Base-by-base conservation (phyloP, 2,329 filamentous ascomycete species). In the Neofusicoccum laricinum region DNA sequence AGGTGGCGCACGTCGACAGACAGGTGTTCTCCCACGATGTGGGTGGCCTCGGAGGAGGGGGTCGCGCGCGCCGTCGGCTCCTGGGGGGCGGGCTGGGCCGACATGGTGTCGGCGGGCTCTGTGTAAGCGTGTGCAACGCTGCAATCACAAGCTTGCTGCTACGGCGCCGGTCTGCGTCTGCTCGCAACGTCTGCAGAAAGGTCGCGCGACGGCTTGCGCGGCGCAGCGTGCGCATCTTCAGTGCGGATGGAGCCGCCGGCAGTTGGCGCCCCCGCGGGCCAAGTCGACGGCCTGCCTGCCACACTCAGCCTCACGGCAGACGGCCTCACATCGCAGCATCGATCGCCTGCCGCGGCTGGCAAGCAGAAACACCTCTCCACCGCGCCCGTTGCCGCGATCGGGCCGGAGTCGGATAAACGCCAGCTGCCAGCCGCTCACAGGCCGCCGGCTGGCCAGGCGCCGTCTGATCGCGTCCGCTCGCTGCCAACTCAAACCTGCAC, bases 1-100 rank as follows among this genome's bases (percentile, higher is more conserved):
- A 21, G 46, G 48, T 12, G 46, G 25, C 48, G n/a, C 43, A 59
- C 63, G 36, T 64, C 63, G 25, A 64, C 63, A 5, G 45, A 36
- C 19, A 64, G 63, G 17, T 61, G n/a, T 45, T 61, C 45, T 10
- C 63, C 63, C 15, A 64, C 32, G 45, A 64, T 64, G 43, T n/a
- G 30, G 61, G 55, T 46, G 30, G 55, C 41, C 46, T 59, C 53
- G 14, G 19, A 11, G 19, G 38, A 25, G 53, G 40, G n/a, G n/a
- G 30, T 14, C 46, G 46, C 30, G 15, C n/a, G 30, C 7, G 49
- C 49, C 30, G 49, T 14, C 32, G 49, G 30, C 49, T 38, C n/a
- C n/a, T 32, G 32, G 49, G 17, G 12, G 32, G 30, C 49, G 32
- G 51, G 34, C 34, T 55, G 50, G 34, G 36, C 50, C n/a, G 36